These are phyloP conservation scores for Glebionis coronaria DNA, from an alignment of 129 eudicot genomes.

Conservation along the genomic window DNA sequence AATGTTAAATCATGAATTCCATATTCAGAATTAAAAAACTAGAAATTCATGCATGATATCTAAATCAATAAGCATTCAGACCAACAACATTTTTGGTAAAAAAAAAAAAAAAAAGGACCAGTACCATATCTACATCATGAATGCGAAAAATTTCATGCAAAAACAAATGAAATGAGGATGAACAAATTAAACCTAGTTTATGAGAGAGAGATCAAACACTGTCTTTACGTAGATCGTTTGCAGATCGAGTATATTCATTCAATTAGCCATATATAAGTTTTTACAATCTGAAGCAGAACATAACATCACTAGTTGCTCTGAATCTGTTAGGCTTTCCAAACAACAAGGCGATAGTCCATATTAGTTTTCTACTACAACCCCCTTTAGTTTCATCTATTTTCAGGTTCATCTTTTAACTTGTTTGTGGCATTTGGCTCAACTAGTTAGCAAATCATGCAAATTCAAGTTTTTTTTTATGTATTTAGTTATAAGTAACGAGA, in stretches of 20 bases:
- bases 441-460: too few relatives aligned
- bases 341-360: conserved; percentile 3
- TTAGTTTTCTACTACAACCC: not conserved
- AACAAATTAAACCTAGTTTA: conserved; percentile 16
- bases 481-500: too few relatives aligned
- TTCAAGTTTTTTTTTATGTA: too few relatives aligned
- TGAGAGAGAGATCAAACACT: conserved; percentile 15
- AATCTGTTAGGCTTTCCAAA: conserved; percentile 26
- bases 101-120: not conserved
- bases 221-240: not conserved
- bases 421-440: too few relatives aligned
- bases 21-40: too few relatives aligned
- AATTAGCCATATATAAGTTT: not conserved
- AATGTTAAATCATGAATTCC: too few relatives aligned
- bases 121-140: too few relatives aligned
- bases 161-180: not conserved
- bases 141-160: too few relatives aligned
- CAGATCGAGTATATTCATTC: conserved; percentile 10
- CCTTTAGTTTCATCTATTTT: not conserved
- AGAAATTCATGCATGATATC: too few relatives aligned
- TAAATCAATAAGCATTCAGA: too few relatives aligned
- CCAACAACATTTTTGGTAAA: not conserved
- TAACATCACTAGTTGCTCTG: conserved; percentile 6
- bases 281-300: conserved; percentile 20
- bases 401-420: not conserved